phyloP scores from a whole-genome alignment of 2,329 filamentous ascomycete species.

The Fusarium tupiense region DNA sequence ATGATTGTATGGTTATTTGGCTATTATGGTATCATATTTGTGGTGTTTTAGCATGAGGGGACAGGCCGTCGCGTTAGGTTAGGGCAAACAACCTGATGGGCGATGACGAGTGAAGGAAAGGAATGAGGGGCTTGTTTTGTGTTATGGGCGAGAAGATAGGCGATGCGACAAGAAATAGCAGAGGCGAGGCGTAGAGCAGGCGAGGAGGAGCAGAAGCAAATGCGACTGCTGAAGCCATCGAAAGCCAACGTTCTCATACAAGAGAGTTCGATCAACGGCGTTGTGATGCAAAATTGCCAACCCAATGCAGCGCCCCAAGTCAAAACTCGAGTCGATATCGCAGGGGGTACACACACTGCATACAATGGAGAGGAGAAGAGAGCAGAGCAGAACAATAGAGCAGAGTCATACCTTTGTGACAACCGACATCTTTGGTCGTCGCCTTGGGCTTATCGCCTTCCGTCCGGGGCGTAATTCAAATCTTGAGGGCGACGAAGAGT shows the following conservation, averaged over 20 bases:
- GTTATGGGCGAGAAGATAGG: background rate
- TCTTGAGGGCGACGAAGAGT: conserved; percentile 49
- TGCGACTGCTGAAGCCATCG: conserved; percentile 20
- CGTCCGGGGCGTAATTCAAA: conserved; percentile 48
- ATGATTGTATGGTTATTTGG: conserved; percentile 1
- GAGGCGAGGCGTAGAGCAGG: background rate
- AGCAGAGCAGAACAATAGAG: background rate
- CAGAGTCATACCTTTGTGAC: conserved; percentile 63
- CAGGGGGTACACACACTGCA: conserved; percentile 1
- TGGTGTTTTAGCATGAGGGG: background rate
- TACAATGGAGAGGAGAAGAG: background rate
- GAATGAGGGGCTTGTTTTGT: conserved; percentile 36
- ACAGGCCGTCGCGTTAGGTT: conserved; percentile 22
- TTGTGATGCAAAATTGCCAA: conserved; percentile 19
- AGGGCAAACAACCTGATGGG: conserved; percentile 36
- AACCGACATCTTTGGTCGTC: conserved; percentile 66
- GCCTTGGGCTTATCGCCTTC: conserved; percentile 62
- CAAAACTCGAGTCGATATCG: background rate
- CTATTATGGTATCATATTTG: background rate
- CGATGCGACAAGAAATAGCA: background rate
- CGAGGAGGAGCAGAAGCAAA: background rate
- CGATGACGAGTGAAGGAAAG: conserved; percentile 25
- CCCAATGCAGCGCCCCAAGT: background rate
- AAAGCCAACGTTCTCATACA: background rate
- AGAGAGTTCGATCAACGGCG: conserved; percentile 5